phyloP scores from a whole-genome alignment of 768 basidiomycete genomes.

The Tephrocybe sp. region DNA sequence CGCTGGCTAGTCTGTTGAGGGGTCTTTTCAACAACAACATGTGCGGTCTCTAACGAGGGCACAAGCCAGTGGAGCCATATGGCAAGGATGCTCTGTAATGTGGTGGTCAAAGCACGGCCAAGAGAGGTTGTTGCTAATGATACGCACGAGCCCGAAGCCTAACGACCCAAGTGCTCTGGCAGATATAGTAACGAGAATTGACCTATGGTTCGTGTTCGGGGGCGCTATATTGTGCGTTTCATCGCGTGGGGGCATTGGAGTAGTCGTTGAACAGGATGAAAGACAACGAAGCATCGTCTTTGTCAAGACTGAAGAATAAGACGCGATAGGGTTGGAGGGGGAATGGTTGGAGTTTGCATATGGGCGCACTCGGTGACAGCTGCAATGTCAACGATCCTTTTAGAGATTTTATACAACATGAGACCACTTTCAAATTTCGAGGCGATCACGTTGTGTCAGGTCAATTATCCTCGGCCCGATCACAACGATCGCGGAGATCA shows the following conservation, averaged over 20 bases:
- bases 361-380: constrained; percentile 3
- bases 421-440: constrained; percentile 37
- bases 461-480: constrained; percentile 26
- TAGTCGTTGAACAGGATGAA: constrained; percentile 4
- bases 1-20: constrained; percentile 3
- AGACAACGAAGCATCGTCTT: constrained; percentile 9
- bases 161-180: constrained; percentile 26
- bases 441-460: constrained; percentile 6
- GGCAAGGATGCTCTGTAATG: constrained; percentile 40
- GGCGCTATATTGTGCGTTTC: constrained; percentile 4
- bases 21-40: neutral
- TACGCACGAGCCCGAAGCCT: constrained; percentile 39
- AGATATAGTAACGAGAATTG: constrained; percentile 19
- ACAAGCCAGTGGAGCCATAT: constrained; percentile 44
- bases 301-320: neutral
- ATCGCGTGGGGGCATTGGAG: constrained; percentile 7
- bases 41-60: constrained; percentile 19
- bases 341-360: constrained; percentile 4
- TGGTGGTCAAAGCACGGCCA: neutral
- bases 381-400: constrained; percentile 25
- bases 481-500: constrained; percentile 11
- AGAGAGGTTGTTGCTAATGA: neutral
- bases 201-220: constrained; percentile 10
- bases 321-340: constrained; percentile 1
- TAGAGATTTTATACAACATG: constrained; percentile 26